phyloP scores from a whole-genome alignment of 2,329 filamentous ascomycete genomes.

The Fusarium pilosicola region DNA sequence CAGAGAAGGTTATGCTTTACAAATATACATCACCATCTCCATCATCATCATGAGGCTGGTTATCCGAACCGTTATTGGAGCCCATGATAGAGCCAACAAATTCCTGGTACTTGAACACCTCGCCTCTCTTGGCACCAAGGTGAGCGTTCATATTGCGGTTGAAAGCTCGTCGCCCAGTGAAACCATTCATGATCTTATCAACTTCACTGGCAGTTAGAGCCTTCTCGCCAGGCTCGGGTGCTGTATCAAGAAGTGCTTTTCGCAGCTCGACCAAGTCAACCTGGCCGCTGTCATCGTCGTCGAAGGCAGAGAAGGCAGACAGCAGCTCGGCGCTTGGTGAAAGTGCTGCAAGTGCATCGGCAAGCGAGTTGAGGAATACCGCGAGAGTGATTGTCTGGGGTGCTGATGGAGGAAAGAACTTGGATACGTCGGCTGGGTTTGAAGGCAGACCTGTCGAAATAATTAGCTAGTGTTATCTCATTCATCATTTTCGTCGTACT shows the following conservation, averaged over 20 bases:
- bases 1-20: not conserved
- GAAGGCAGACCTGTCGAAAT: conserved; percentile 74
- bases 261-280: conserved; percentile 85
- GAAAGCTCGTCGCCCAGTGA: conserved; percentile 85
- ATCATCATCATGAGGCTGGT: conserved; percentile 45
- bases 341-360: conserved; percentile 76
- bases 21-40: conserved; percentile 35
- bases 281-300: conserved; percentile 94
- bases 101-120: conserved; percentile 94
- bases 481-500: not conserved
- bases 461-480: conserved; percentile 4
- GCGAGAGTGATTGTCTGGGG: conserved; percentile 83
- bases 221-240: conserved; percentile 76
- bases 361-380: conserved; percentile 84
- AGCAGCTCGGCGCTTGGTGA: conserved; percentile 83
- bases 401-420: conserved; percentile 81
- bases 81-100: conserved; percentile 80
- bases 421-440: conserved; percentile 73
- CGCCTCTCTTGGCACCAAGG: conserved; percentile 72
- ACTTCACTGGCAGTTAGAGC: conserved; percentile 77
- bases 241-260: conserved; percentile 84
- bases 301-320: conserved; percentile 93
- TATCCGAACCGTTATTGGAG: conserved; percentile 55
- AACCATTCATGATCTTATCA: conserved; percentile 87
- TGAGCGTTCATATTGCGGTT: conserved; percentile 68